A percentile compares a stretch with the other conserved stretches of the same genome.
Conservation (phyloP, 306 rosid species). For the Trichosanthes truncata region DNA sequence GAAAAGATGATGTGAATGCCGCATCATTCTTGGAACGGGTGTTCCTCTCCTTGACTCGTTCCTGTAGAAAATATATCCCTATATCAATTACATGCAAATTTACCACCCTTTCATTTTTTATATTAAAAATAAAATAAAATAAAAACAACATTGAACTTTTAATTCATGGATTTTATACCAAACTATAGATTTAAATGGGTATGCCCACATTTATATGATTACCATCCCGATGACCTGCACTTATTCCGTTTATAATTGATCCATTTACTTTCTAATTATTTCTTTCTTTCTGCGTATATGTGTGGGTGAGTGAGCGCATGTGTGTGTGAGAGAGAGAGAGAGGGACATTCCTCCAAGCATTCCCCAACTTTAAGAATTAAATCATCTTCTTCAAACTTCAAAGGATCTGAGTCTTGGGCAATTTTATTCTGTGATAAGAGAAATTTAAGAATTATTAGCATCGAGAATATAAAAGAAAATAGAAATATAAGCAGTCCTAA, state of each 20-base stretch:
- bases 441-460: constrained; percentile 15
- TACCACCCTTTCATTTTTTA: neutral
- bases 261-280: neutral
- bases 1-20: constrained; percentile 34
- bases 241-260: neutral
- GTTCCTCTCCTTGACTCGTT: constrained; percentile 77
- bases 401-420: constrained; percentile 50
- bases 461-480: neutral
- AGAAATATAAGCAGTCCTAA: neutral
- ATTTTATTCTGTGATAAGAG: constrained; percentile 54
- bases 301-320: neutral
- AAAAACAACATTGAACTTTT: neutral
- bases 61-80: constrained; percentile 30
- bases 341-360: constrained; percentile 66
- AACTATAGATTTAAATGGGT: neutral
- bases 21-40: constrained; percentile 34
- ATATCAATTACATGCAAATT: neutral
- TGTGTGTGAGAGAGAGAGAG: neutral
- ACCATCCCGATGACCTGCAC: constrained; percentile 5
- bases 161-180: neutral
- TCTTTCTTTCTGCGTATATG: neutral
- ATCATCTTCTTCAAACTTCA: constrained; percentile 69
- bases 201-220: neutral
- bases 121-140: neutral
- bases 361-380: constrained; percentile 91